A percentile compares a stretch with the other conserved stretches of the same genome.
Conservation (phyloP, 192 early-diverging fungal species). For the Pilobolus umbonatus region DNA sequence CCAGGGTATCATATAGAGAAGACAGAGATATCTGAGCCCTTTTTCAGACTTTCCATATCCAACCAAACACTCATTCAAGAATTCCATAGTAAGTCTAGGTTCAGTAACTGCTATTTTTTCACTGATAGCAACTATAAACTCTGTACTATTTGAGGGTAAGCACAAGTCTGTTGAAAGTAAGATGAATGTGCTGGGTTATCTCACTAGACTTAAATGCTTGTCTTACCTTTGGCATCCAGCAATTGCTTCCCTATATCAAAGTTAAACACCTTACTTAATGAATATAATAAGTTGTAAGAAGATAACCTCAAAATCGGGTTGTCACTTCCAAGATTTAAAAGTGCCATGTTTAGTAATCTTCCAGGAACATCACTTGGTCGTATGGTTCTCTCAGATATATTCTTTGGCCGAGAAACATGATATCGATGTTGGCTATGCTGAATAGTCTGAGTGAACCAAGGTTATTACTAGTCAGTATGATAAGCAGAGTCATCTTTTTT, state of each 20-base stretch:
- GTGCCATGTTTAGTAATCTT: constrained; percentile 85
- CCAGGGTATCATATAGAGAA: constrained; percentile 90
- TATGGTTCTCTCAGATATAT: constrained; percentile 60
- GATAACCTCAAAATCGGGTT: constrained; percentile 72
- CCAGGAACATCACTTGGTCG: constrained; percentile 85
- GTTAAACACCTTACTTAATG: constrained; percentile 69
- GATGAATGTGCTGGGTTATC: neutral
- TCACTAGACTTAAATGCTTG: neutral
- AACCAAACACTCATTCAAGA: constrained; percentile 75
- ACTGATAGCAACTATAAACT: constrained; percentile 76
- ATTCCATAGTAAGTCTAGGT: constrained; percentile 76
- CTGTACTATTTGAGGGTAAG: constrained; percentile 79
- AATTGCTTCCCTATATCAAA: constrained; percentile 77
- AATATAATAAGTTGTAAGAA: constrained; percentile 82
- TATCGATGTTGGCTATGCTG: constrained; percentile 63
- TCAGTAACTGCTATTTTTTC: constrained; percentile 65
- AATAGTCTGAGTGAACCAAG: constrained; percentile 46
- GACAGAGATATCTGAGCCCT: constrained; percentile 64
- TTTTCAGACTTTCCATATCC: constrained; percentile 66
- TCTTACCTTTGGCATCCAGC: constrained; percentile 56
- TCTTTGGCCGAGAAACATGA: constrained; percentile 50
- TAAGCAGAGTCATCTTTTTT: too few species aligned
- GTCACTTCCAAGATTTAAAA: constrained; percentile 77
- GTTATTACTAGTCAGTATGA: constrained; percentile 19
- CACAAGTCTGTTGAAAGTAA: constrained; percentile 58